These are phyloP conservation scores for Coniophora puteana DNA, from an alignment of 1,284 basidiomycete genomes.

Conservation along the genomic window DNA sequence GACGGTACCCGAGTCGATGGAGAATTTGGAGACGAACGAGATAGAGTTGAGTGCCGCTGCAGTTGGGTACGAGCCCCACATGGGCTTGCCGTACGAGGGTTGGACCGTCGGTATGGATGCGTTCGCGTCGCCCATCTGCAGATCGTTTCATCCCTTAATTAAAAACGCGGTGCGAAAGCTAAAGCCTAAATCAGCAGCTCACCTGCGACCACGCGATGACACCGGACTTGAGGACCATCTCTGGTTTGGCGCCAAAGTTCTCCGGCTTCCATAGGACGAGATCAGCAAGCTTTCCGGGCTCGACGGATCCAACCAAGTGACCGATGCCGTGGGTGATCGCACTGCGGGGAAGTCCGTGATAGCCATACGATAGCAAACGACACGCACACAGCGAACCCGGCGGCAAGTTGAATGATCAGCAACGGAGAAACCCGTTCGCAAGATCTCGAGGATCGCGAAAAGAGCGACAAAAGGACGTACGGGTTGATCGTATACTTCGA, in stretches of 20 bases:
- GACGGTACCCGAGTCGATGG: constrained; percentile 62
- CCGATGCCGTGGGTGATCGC: constrained; percentile 94
- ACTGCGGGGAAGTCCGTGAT: constrained; percentile 37
- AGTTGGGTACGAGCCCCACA: constrained; percentile 81
- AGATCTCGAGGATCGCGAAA: constrained; percentile 3
- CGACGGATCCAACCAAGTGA: constrained; percentile 84
- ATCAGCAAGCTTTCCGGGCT: constrained; percentile 85
- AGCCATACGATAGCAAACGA: neutral
- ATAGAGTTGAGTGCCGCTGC: constrained; percentile 82
- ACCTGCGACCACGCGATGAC: constrained; percentile 90
- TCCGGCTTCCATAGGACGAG: constrained; percentile 93
- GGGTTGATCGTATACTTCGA: constrained; percentile 98
- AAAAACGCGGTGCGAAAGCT: neutral
- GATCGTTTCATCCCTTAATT: neutral
- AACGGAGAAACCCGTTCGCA: too few species aligned
- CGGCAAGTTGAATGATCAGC: too few species aligned
- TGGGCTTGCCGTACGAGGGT: constrained; percentile 80
- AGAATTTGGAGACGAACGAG: constrained; percentile 80
- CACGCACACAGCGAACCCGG: too few species aligned
- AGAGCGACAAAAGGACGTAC: constrained; percentile 45
- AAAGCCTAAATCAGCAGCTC: constrained; percentile 18
- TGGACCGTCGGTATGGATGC: constrained; percentile 93
- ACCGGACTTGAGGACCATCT: constrained; percentile 93
- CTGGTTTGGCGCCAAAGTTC: constrained; percentile 89
- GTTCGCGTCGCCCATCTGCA: constrained; percentile 89